Evolutionary conservation across 2,329 filamentous ascomycete species (phyloP).

Genomic region (Exophiala sp.): DNA sequence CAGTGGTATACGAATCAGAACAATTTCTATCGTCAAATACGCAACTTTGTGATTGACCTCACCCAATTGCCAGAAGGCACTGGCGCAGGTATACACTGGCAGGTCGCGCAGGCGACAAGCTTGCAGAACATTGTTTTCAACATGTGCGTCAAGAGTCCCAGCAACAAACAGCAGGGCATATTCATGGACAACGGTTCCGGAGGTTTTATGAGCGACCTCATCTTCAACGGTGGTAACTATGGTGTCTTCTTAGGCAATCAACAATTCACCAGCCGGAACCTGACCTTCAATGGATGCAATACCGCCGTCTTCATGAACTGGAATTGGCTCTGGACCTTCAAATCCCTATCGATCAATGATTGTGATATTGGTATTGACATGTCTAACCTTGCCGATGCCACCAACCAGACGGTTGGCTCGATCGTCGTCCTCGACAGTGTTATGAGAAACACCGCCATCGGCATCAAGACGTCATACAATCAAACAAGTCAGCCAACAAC

Average conservation of each 20-base stretch:
- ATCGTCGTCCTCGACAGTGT: slow-evolving; percentile 75
- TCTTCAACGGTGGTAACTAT: slow-evolving; percentile 73
- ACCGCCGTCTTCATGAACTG: slow-evolving; percentile 86
- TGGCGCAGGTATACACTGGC: slow-evolving; percentile 74
- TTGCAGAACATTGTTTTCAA: slow-evolving; percentile 77
- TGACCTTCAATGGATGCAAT: slow-evolving; percentile 74
- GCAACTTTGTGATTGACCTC: slow-evolving; percentile 74
- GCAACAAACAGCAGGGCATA: slow-evolving; percentile 67
- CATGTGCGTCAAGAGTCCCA: slow-evolving; percentile 62
- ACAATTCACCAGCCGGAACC: slow-evolving; percentile 78
- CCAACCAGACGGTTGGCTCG: slow-evolving; percentile 73
- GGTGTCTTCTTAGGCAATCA: slow-evolving; percentile 79
- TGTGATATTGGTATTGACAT: slow-evolving; percentile 74
- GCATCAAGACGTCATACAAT: slow-evolving; percentile 69
- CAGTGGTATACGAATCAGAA: slow-evolving; percentile 77
- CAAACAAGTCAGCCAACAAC: slow-evolving; percentile 56
- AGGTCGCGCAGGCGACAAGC: slow-evolving; percentile 75
- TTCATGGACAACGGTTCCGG: slow-evolving; percentile 80
- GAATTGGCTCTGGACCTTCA: slow-evolving; percentile 84
- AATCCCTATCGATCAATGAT: slow-evolving; percentile 67
- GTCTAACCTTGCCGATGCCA: slow-evolving; percentile 51
- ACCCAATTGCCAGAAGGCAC: slow-evolving; percentile 52
- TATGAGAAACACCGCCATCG: slow-evolving; percentile 68
- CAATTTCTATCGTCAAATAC: slow-evolving; percentile 78
- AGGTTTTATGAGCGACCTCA: slow-evolving; percentile 75